phyloP scores from a whole-genome alignment of 1,139 yeast genomes.

The Lodderomyces margitis region DNA sequence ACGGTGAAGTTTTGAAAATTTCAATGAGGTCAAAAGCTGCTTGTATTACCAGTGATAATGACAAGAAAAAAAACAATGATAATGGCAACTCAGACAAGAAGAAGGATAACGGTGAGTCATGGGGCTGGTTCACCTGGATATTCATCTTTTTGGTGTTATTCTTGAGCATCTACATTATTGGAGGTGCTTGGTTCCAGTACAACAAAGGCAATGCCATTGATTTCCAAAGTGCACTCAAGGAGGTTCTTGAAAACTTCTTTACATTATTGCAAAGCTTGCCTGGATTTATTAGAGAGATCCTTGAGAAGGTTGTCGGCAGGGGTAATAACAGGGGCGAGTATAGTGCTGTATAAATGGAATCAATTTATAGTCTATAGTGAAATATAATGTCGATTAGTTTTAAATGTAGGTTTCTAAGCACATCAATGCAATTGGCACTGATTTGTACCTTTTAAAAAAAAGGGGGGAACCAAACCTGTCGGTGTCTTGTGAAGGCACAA shows the following conservation, averaged over 20 bases:
- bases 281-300: constrained; percentile 65
- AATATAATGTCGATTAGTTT: too few relatives aligned
- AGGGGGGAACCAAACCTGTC: too few relatives aligned
- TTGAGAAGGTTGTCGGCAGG: constrained; percentile 68
- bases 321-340: constrained; percentile 48
- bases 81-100: constrained; percentile 19
- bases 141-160: constrained; percentile 65
- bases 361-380: too few relatives aligned
- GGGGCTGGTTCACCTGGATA: constrained; percentile 81
- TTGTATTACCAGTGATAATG: constrained; percentile 33
- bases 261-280: constrained; percentile 67
- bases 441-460: too few relatives aligned
- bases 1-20: constrained; percentile 25
- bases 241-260: constrained; percentile 67
- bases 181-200: constrained; percentile 77
- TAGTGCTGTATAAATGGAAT: constrained; percentile 65
- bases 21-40: constrained; percentile 35
- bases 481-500: too few relatives aligned
- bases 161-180: constrained; percentile 69
- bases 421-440: too few relatives aligned
- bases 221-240: constrained; percentile 56
- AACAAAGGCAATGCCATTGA: constrained; percentile 52
- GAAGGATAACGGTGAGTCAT: constrained; percentile 48
- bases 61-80: constrained; percentile 14
- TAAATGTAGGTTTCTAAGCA: too few relatives aligned